A percentile compares a stretch with the other conserved stretches of the same genome.
phyloP scores from a whole-genome alignment of 2,329 filamentous ascomycete species.

The Xylariaceae sp. region DNA sequence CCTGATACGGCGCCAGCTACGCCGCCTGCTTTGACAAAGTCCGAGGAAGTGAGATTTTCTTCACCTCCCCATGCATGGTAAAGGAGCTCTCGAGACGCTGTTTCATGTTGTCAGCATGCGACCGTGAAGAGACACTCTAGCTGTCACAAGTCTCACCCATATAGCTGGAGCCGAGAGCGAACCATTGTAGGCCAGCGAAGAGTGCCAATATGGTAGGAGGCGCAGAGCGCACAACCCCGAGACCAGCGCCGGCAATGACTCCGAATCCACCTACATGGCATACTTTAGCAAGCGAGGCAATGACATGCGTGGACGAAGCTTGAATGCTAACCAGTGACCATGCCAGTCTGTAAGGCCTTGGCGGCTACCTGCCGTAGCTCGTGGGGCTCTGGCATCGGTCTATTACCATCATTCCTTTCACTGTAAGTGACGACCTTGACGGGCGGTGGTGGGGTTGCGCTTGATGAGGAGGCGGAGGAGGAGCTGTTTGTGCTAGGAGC shows the following conservation, averaged over 20 bases:
- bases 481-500: slow-evolving; percentile 8
- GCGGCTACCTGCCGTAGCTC: slow-evolving; percentile 27
- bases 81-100: slow-evolving; percentile 46
- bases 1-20: slow-evolving; percentile 66
- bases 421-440: not conserved
- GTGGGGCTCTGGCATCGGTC: slow-evolving; percentile 23
- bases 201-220: slow-evolving; percentile 66
- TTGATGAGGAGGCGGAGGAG: not conserved
- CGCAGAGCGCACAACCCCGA: slow-evolving; percentile 64
- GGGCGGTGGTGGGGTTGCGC: slow-evolving; percentile 1
- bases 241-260: slow-evolving; percentile 59
- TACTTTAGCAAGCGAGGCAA: slow-evolving; percentile 17
- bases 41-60: slow-evolving; percentile 47
- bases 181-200: slow-evolving; percentile 74
- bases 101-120: slow-evolving; percentile 6
- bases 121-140: not conserved
- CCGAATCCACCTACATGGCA: slow-evolving; percentile 48
- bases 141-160: slow-evolving; percentile 51
- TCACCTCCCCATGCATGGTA: slow-evolving; percentile 46
- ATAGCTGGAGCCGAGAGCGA: slow-evolving; percentile 68
- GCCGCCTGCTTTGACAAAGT: slow-evolving; percentile 63
- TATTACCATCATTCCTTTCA: slow-evolving; percentile 4
- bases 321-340: slow-evolving; percentile 24
- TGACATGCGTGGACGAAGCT: not conserved
- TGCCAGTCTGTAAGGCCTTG: slow-evolving; percentile 29